Conservation (phyloP, 2,329 filamentous ascomycete species). For the Fusarium multiceps region DNA sequence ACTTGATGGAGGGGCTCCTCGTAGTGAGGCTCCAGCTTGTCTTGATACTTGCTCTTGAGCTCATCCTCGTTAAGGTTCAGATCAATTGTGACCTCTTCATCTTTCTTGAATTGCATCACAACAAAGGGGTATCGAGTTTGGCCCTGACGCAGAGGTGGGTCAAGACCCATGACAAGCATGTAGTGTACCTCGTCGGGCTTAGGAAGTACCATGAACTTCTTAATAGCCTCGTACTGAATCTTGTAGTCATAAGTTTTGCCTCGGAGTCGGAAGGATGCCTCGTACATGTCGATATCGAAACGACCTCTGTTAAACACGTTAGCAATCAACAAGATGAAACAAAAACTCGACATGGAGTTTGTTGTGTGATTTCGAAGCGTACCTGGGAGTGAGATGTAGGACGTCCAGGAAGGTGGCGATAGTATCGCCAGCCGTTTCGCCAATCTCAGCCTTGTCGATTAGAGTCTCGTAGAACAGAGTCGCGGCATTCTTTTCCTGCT, state of each 20-base stretch:
- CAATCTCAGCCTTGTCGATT: conserved; percentile 98
- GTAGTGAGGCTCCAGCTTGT: conserved; percentile 88
- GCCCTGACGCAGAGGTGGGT: conserved; percentile 94
- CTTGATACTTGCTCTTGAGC: conserved; percentile 85
- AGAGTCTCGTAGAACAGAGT: conserved; percentile 98
- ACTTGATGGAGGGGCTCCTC: conserved; percentile 94
- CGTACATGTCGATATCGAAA: conserved; percentile 99
- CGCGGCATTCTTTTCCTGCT: conserved; percentile 90
- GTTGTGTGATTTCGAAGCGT: conserved; percentile 33
- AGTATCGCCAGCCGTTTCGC: conserved; percentile 97
- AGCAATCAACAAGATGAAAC: background rate
- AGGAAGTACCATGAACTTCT: conserved; percentile 98
- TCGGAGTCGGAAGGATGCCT: conserved; percentile 93
- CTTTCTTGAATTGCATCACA: conserved; percentile 98
- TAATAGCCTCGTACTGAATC: conserved; percentile 97
- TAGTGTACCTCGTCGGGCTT: conserved; percentile 99
- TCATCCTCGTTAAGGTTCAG: conserved; percentile 95
- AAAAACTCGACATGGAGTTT: background rate
- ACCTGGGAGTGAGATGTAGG: conserved; percentile 94
- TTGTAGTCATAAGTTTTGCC: conserved; percentile 99
- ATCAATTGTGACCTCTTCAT: conserved; percentile 96
- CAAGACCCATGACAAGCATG: conserved; percentile 92
- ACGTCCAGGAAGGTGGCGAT: conserved; percentile 98
- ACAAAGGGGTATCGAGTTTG: conserved; percentile 98
- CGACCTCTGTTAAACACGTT: conserved; percentile 75